Base-by-base conservation (phyloP, 768 basidiomycete genomes). In the Mycena capillaripes region DNA sequence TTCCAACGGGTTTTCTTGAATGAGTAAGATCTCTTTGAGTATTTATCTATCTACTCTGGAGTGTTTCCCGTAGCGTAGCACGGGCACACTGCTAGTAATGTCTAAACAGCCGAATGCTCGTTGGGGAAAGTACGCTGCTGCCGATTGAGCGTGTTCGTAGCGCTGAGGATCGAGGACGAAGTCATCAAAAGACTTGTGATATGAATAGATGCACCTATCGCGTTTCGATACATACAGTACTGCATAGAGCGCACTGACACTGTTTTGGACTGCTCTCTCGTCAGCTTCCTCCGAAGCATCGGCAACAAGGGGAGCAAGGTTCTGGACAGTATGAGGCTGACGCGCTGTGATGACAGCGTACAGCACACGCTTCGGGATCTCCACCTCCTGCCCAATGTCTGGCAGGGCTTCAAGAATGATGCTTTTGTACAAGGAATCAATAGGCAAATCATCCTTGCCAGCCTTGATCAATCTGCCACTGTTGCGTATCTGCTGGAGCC, bases 191-290 rank as follows among this genome's bases (percentile, higher is more conserved):
- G 66, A 67, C 44, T 55, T 67, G 66, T 67, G 66, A 42, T 19
- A 67, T 67, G 66, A 21, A 38, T 67, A 67, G 66, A 67, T 32
- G 23, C 66, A 68, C 1, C 59, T 29, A 57, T 68, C 57, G 12
- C 46, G 46, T 9, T 16, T 4, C 5, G 66, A 68, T 44, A 68
- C 25, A 50, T 57, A 68, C 1, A 68, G 55, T 19, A 68, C 66
- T n/a, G 66, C 66, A 36, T 68, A 29, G 25, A 68, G n/a, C 38
- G 30, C 21, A 21, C 29, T 5, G 21, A 66, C 23, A 42, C 36
- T 42, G 50, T 53, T 42, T 34, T n/a, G 11, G 53, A 66, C 44
- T 1, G 55, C 66, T 11, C 4, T 19, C 34, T 67, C 56, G 58
- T 67, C 66, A 4, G 21, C 44, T 19, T 67, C 66, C 2, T 62